These are phyloP conservation scores for Combretum micranthum DNA, from an alignment of 345 rosid genomes.

Conservation along the genomic window DNA sequence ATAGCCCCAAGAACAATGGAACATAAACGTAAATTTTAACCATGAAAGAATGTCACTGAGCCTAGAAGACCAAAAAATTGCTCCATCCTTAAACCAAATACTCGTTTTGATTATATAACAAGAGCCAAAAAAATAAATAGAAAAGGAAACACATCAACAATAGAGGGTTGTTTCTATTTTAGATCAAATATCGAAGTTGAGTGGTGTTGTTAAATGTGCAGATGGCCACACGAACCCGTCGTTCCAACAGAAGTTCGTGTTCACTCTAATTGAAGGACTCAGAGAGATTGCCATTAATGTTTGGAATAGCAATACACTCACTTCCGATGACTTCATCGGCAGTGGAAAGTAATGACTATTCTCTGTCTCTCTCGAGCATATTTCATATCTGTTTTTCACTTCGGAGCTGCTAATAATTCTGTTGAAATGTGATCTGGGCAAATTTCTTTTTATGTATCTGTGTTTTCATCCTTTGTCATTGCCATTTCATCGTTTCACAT, in stretches of 20 bases:
- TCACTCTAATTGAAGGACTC: conserved; percentile 59
- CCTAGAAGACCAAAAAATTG: too few relatives aligned
- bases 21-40: too few relatives aligned
- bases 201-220: conserved; percentile 7
- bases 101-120: too few relatives aligned
- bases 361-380: too few relatives aligned
- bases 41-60: too few relatives aligned
- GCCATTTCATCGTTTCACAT: too few relatives aligned
- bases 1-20: too few relatives aligned
- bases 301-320: conserved; percentile 60
- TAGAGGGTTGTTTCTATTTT: neutral
- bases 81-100: too few relatives aligned
- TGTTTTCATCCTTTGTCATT: too few relatives aligned
- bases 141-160: too few relatives aligned
- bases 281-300: conserved; percentile 48
- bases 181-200: neutral
- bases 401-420: neutral
- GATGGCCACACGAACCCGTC: conserved; percentile 74
- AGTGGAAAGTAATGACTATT: conserved; percentile 60
- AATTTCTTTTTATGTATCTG: conserved; percentile 9
- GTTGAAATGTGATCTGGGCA: neutral
- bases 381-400: conserved; percentile 6
- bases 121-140: too few relatives aligned
- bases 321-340: conserved; percentile 62
- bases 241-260: conserved; percentile 67